A percentile compares a stretch with the other conserved stretches of the same genome.
These are phyloP conservation scores for Chaetomium strumarium DNA, from an alignment of 2,329 filamentous ascomycete species.

Conservation along the genomic window DNA sequence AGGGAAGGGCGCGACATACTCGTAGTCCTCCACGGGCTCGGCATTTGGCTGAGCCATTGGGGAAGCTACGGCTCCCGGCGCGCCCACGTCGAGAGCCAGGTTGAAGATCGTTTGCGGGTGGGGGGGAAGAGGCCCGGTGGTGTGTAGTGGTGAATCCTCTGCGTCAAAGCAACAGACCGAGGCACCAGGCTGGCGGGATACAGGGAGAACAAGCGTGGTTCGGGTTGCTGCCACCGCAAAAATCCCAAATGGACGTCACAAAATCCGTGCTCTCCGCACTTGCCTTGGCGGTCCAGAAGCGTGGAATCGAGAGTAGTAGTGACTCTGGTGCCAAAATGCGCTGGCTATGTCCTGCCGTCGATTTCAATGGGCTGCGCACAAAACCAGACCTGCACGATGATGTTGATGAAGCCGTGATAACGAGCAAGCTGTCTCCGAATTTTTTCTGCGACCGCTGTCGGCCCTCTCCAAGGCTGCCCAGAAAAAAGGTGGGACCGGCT, in stretches of 20 bases:
- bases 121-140: constrained; percentile 1
- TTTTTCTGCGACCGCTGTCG: constrained; percentile 27
- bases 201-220: background rate
- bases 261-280: background rate
- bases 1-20: constrained; percentile 43
- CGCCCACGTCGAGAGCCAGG: constrained; percentile 61
- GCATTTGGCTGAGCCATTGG: constrained; percentile 63
- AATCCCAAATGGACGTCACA: background rate
- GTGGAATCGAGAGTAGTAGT: background rate
- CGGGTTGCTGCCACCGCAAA: constrained; percentile 4
- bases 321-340: background rate
- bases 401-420: constrained; percentile 11
- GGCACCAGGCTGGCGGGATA: constrained; percentile 21
- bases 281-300: background rate
- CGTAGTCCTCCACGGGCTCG: constrained; percentile 59
- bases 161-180: constrained; percentile 8
- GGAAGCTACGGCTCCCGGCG: constrained; percentile 58
- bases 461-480: constrained; percentile 19
- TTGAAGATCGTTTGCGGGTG: constrained; percentile 34
- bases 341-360: constrained; percentile 8
- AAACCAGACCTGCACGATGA: background rate
- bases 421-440: constrained; percentile 16
- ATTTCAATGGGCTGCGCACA: background rate
- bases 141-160: constrained; percentile 2
- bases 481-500: constrained; percentile 14